A percentile compares a stretch with the other conserved stretches of the same genome.
These are phyloP conservation scores for Hortiboletus campestris DNA, from an alignment of 768 basidiomycete species.

Conservation along the genomic window DNA sequence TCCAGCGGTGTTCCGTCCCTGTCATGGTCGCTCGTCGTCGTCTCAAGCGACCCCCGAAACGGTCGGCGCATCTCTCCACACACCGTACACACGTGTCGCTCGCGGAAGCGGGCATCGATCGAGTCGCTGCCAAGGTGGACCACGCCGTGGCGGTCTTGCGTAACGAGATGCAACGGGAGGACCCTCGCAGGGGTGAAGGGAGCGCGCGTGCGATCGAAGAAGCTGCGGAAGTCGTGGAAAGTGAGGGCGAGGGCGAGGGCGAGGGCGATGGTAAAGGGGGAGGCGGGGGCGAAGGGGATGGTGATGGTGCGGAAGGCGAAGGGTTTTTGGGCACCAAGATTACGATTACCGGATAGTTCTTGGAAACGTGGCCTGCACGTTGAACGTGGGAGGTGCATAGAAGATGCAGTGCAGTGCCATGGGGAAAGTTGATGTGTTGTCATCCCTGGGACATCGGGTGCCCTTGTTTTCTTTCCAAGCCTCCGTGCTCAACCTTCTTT, in stretches of 20 bases:
- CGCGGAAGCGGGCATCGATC: constrained; percentile 82
- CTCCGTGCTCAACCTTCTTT: neutral
- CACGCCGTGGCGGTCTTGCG: constrained; percentile 81
- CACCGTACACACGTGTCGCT: constrained; percentile 83
- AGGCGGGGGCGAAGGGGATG: constrained; percentile 17
- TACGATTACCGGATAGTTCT: constrained; percentile 15
- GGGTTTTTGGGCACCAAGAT: constrained; percentile 30
- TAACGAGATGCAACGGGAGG: constrained; percentile 70
- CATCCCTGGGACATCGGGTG: neutral
- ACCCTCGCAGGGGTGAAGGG: constrained; percentile 37
- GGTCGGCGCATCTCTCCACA: constrained; percentile 75
- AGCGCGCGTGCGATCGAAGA: constrained; percentile 19
- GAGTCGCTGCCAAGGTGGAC: constrained; percentile 83
- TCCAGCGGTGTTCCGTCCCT: constrained; percentile 87
- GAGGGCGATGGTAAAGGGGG: constrained; percentile 23
- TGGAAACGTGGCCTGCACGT: neutral
- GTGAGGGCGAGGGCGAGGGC: constrained; percentile 25
- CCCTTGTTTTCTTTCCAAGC: neutral
- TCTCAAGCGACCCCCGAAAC: constrained; percentile 82
- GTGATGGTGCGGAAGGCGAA: constrained; percentile 33
- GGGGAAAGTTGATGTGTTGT: neutral
- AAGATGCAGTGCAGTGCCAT: neutral
- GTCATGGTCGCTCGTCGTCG: constrained; percentile 95
- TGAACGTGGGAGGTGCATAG: neutral
- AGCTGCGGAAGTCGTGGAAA: constrained; percentile 25